phyloP scores from a whole-genome alignment of 2,329 filamentous ascomycete genomes.

The Penicillium sp. region DNA sequence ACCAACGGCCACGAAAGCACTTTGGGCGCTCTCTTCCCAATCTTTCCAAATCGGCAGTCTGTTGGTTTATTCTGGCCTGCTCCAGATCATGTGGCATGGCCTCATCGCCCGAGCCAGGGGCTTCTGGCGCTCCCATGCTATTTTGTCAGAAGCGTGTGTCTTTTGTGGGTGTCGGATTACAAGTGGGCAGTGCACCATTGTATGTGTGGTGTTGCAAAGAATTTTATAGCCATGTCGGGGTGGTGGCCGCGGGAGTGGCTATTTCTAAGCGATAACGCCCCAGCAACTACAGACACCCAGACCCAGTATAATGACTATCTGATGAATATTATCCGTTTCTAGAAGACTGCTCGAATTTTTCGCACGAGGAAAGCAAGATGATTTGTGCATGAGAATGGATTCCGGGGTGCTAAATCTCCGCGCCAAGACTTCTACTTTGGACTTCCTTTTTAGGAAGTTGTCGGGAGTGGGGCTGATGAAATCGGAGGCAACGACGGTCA shows the following conservation, averaged over 20 bases:
- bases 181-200: neutral
- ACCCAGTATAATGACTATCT: neutral
- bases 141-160: neutral
- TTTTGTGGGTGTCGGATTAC: neutral
- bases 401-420: neutral
- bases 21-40: constrained; percentile 62
- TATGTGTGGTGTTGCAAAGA: neutral
- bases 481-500: neutral
- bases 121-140: neutral
- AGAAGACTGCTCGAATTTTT: neutral
- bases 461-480: constrained; percentile 20
- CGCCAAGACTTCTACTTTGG: constrained; percentile 7
- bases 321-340: constrained; percentile 2
- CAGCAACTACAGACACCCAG: neutral
- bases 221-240: neutral
- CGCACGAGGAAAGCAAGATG: neutral
- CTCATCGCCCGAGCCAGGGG: neutral
- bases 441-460: constrained; percentile 25
- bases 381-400: neutral
- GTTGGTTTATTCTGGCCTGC: constrained; percentile 2
- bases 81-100: neutral
- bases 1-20: constrained; percentile 51
- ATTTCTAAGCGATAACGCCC: constrained; percentile 11
- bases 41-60: constrained; percentile 49
- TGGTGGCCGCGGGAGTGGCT: neutral